These are phyloP conservation scores for Chlorella variabilis DNA, from an alignment of 163 green algal species.

Conservation along the genomic window DNA sequence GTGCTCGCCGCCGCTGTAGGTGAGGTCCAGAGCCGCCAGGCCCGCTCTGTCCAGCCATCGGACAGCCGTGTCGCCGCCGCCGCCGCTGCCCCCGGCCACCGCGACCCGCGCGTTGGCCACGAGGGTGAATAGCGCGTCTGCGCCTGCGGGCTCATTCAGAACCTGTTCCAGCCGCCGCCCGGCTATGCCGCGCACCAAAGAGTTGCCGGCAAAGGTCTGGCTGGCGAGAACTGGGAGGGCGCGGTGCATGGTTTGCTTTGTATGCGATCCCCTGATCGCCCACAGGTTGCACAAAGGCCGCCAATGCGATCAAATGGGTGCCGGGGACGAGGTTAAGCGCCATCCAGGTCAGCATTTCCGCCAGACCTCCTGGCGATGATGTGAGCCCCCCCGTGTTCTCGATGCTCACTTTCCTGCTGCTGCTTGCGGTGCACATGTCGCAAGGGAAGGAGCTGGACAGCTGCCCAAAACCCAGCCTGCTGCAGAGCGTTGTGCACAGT, in stretches of 20 bases:
- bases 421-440: not conserved
- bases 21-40: not conserved
- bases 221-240: not conserved
- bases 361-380: no score
- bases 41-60: slow-evolving; percentile 5
- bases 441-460: not conserved
- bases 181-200: slow-evolving; percentile 1
- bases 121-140: slow-evolving; percentile 6
- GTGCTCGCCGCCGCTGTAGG: not conserved
- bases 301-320: no score
- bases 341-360: no score
- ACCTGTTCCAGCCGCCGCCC: not conserved
- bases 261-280: no score
- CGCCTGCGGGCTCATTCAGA: not conserved
- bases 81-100: not conserved
- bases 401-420: not conserved
- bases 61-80: not conserved
- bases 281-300: no score
- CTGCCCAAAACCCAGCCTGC: not conserved
- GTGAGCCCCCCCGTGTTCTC: no score
- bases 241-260: not conserved
- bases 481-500: not conserved
- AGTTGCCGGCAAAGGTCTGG: slow-evolving; percentile 21
- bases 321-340: no score
- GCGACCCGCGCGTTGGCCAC: slow-evolving; percentile 14